These are phyloP conservation scores for Dendrothele bispora DNA, from an alignment of 768 basidiomycete species.

Conservation along the genomic window DNA sequence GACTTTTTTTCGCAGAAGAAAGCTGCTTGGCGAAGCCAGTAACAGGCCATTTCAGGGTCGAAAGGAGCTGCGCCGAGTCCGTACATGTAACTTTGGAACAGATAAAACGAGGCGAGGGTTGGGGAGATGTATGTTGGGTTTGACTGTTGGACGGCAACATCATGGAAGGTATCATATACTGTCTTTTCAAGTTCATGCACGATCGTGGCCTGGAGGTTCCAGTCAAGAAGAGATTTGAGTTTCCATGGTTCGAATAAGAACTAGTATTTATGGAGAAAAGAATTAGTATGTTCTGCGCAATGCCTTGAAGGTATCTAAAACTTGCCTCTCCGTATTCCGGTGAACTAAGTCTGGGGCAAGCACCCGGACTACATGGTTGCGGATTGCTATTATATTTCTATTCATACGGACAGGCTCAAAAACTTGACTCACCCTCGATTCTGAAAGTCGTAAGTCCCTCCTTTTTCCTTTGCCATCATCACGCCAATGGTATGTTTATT, in stretches of 20 bases:
- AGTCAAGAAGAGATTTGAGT: constrained; percentile 4
- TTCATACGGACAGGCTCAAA: not conserved
- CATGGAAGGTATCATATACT: not conserved
- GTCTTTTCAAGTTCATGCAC: constrained; percentile 5
- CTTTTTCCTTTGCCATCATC: not conserved
- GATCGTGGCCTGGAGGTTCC: constrained; percentile 3
- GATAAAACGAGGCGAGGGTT: constrained; percentile 9
- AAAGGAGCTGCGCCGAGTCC: constrained; percentile 10
- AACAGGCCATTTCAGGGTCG: constrained; percentile 1
- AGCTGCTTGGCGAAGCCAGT: constrained; percentile 8
- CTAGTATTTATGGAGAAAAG: too few species aligned
- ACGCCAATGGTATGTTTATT: not conserved
- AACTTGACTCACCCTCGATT: not conserved
- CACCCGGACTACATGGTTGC: not conserved
- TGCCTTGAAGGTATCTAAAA: too few species aligned
- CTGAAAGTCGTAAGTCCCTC: constrained; percentile 3
- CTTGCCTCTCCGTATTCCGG: not conserved
- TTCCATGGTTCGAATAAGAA: constrained; percentile 8
- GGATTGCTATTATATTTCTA: too few species aligned
- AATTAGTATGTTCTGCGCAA: too few species aligned
- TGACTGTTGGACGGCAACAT: not conserved
- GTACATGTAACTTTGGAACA: constrained; percentile 8
- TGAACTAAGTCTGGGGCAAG: not conserved
- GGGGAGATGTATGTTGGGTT: not conserved
- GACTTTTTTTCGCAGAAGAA: not conserved